Conservation (phyloP, 495 filamentous ascomycete species). For the Penicillium samsonianum region DNA sequence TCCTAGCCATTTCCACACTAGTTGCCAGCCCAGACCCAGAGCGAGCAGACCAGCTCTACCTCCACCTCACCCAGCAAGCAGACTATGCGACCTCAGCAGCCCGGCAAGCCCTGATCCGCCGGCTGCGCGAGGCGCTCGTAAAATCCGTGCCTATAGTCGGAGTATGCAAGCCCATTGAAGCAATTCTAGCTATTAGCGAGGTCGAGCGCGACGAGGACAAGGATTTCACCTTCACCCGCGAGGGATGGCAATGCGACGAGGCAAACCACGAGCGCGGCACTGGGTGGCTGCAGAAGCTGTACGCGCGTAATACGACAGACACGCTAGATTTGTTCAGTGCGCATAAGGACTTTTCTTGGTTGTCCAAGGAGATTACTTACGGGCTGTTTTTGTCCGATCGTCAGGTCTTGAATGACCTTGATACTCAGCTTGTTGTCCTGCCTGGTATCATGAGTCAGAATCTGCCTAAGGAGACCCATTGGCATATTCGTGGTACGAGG, state of each 20-base stretch:
- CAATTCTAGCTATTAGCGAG: constrained; percentile 48
- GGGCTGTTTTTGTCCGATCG: constrained; percentile 59
- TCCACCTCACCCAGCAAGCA: constrained; percentile 47
- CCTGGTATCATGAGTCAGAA: constrained; percentile 63
- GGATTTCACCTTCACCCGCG: constrained; percentile 50
- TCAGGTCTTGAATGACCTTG: constrained; percentile 50
- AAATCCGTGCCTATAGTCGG: constrained; percentile 53
- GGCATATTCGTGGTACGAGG: constrained; percentile 58
- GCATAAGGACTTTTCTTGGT: constrained; percentile 52
- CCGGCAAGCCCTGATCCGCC: constrained; percentile 49
- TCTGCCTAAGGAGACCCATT: constrained; percentile 51
- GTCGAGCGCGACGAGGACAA: constrained; percentile 52
- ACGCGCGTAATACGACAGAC: constrained; percentile 35
- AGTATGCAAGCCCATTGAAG: constrained; percentile 55
- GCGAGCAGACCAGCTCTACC: constrained; percentile 50
- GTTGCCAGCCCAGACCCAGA: constrained; percentile 49
- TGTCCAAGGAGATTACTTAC: constrained; percentile 53
- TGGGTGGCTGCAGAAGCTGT: constrained; percentile 48
- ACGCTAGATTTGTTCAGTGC: constrained; percentile 47
- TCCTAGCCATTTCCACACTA: constrained; percentile 51
- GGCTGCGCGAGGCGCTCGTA: constrained; percentile 54
- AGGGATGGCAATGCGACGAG: constrained; percentile 44
- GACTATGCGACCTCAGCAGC: constrained; percentile 35
- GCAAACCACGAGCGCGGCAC: constrained; percentile 49
- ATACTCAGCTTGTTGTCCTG: constrained; percentile 57